These are phyloP conservation scores for Neoboletus subvelutipes DNA, from an alignment of 768 basidiomycete species.

Conservation along the genomic window DNA sequence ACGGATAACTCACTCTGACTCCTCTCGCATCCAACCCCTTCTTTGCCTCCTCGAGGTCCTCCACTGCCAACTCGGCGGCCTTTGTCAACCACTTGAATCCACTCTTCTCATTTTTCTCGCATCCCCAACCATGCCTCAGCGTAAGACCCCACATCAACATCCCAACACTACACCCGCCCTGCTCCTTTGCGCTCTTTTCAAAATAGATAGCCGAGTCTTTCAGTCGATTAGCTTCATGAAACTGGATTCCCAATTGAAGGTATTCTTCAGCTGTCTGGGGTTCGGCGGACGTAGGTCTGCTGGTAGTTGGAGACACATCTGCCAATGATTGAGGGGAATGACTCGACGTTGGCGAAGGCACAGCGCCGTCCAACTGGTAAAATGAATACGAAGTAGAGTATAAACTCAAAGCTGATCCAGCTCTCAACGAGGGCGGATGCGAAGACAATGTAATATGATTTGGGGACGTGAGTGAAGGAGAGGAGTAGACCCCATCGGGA, in stretches of 20 bases:
- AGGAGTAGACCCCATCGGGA: constrained; percentile 14
- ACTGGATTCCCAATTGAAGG: constrained; percentile 73
- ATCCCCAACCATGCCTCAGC: constrained; percentile 87
- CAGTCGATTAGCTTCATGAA: constrained; percentile 73
- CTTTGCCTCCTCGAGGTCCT: constrained; percentile 66
- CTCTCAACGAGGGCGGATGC: constrained; percentile 38
- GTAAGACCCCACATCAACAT: constrained; percentile 93
- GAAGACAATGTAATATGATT: constrained; percentile 22
- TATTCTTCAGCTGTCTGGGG: constrained; percentile 58
- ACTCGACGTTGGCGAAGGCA: constrained; percentile 42
- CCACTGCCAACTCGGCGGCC: constrained; percentile 80
- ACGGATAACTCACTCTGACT: constrained; percentile 45
- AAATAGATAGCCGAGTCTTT: constrained; percentile 69
- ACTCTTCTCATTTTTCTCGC: constrained; percentile 69
- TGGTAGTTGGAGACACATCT: constrained; percentile 16
- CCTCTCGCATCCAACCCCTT: constrained; percentile 52
- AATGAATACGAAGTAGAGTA: constrained; percentile 65
- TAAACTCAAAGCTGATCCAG: constrained; percentile 41
- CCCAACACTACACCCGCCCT: constrained; percentile 82
- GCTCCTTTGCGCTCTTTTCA: constrained; percentile 69
- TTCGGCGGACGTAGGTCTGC: constrained; percentile 19
- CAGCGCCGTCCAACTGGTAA: constrained; percentile 52
- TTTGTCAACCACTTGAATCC: constrained; percentile 82
- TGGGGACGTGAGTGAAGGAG: constrained; percentile 15
- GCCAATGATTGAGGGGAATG: constrained; percentile 15